Base-by-base conservation (phyloP, 1,284 basidiomycete species). In the Earliella scabrosa region DNA sequence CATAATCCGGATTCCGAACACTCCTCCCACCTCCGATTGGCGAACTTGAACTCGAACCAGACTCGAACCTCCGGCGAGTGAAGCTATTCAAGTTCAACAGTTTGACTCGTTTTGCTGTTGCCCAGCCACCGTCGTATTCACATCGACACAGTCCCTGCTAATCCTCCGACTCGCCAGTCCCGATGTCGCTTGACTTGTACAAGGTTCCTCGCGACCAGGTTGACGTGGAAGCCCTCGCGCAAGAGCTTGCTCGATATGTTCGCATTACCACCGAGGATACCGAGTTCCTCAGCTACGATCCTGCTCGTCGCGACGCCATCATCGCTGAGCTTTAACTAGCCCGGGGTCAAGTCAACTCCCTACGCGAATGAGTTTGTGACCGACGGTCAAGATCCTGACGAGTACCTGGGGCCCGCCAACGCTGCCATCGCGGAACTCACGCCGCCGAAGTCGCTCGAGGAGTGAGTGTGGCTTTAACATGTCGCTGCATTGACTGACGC, bases 341-440 rank as follows among this genome's bases (percentile, higher is more conserved):
- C 7, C 21, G 21, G 13, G 36, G 32, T 7, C 40, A 44, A 3
- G 9, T 32, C n/a, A 51, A 48, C 29, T 36, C 52, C 13, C n/a
- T 45, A 24, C 21, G 45, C 56, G 0, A 1, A n/a, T 4, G 31
- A 54, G 27, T 27, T 45, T 5, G 52, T 58, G 8, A 34, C 23
- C 11, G 16, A 16, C 2, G 29, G 35, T 16, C n/a, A 20, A 2
- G n/a, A 46, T 18, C 47, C 32, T 32, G 52, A 58, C 39, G 21
- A 31, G 11, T 47, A 58, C 26, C 36, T 58, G 10, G 48, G n/a
- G 4, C 39, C 36, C 0, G 56, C 38, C 24, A 38, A 58, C 27
- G 52, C 52, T 24, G 52, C 44, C 20, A 54, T 58, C n/a, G 52
- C 18, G 26, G n/a, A 31, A 16, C 52, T 46, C 26, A 54, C 56